A percentile compares a stretch with the other conserved stretches of the same genome.
These are phyloP conservation scores for Mycena chlorophos DNA, from an alignment of 768 basidiomycete genomes.

Conservation along the genomic window DNA sequence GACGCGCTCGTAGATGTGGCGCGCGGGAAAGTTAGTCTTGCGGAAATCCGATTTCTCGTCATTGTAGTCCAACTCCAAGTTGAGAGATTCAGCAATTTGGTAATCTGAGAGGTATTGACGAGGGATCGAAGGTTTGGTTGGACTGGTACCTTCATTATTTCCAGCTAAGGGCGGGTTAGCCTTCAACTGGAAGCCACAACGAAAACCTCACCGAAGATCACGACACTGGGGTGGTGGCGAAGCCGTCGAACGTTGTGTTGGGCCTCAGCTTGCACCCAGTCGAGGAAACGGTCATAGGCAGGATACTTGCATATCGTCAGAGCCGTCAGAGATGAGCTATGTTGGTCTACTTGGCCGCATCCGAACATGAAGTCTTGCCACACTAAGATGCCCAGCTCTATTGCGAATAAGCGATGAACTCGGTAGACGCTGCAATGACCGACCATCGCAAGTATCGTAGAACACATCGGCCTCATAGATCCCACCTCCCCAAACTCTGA, in stretches of 20 bases:
- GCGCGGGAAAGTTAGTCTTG: constrained; percentile 83
- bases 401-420: not conserved
- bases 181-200: not conserved
- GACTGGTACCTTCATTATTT: constrained; percentile 67
- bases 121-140: not conserved
- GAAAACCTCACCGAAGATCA: constrained; percentile 69
- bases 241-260: constrained; percentile 82
- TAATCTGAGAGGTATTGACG: constrained; percentile 73
- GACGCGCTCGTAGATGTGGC: constrained; percentile 86
- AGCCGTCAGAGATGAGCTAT: too few species aligned
- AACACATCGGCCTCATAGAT: constrained; percentile 82
- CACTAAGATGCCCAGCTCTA: constrained; percentile 79
- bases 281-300: constrained; percentile 77
- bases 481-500: constrained; percentile 94
- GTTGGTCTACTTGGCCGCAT: constrained; percentile 86
- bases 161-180: constrained; percentile 53
- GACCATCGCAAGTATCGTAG: constrained; percentile 83
- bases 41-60: constrained; percentile 85
- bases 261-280: constrained; percentile 74
- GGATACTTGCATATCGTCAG: constrained; percentile 74
- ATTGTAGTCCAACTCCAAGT: constrained; percentile 80
- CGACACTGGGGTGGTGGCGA: constrained; percentile 84
- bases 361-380: constrained; percentile 99
- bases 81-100: constrained; percentile 77
- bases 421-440: constrained; percentile 4